Evolutionary conservation across 495 filamentous ascomycete species (phyloP).

Genomic region (Poronia punctata): DNA sequence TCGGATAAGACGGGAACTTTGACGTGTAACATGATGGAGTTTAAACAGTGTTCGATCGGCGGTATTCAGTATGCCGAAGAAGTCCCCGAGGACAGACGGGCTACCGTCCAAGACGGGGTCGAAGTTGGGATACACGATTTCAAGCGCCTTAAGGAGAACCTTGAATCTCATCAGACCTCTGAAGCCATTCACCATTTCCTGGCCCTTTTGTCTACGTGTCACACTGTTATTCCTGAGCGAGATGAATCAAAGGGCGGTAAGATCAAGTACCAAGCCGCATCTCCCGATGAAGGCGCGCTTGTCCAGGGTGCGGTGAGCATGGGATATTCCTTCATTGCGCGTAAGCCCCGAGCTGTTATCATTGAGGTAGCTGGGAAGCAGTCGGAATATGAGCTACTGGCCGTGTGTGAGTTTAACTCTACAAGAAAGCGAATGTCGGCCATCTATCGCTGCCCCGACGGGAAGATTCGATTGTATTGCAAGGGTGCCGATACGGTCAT

Average conservation of each 20-base stretch:
- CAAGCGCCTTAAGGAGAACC: constrained; percentile 64
- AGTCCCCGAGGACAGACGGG: constrained; percentile 83
- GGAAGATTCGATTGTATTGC: constrained; percentile 85
- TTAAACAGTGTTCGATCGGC: constrained; percentile 86
- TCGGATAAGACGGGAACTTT: constrained; percentile 99
- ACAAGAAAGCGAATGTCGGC: constrained; percentile 97
- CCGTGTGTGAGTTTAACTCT: constrained; percentile 98
- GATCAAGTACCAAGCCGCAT: constrained; percentile 97
- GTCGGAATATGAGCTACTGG: constrained; percentile 82
- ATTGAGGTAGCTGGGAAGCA: constrained; percentile 66
- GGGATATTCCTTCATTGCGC: constrained; percentile 84
- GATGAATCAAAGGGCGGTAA: constrained; percentile 63
- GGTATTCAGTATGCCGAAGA: constrained; percentile 93
- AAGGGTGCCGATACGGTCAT: constrained; percentile 99
- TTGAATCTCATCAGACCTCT: constrained; percentile 59
- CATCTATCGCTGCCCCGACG: constrained; percentile 93
- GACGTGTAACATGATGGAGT: constrained; percentile 99
- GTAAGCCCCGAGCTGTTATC: constrained; percentile 79
- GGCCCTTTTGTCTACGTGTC: constrained; percentile 80
- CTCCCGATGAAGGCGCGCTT: constrained; percentile 92
- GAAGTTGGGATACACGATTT: constrained; percentile 87
- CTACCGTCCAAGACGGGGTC: constrained; percentile 63
- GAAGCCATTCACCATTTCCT: constrained; percentile 85
- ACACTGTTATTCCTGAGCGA: constrained; percentile 94
- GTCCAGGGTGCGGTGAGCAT: constrained; percentile 84